Percentiles rank a stretch among this genome's conserved stretches.
Evolutionary conservation across 805 yeast genomes (phyloP).

Genomic region (Lachancea thermotolerans): DNA sequence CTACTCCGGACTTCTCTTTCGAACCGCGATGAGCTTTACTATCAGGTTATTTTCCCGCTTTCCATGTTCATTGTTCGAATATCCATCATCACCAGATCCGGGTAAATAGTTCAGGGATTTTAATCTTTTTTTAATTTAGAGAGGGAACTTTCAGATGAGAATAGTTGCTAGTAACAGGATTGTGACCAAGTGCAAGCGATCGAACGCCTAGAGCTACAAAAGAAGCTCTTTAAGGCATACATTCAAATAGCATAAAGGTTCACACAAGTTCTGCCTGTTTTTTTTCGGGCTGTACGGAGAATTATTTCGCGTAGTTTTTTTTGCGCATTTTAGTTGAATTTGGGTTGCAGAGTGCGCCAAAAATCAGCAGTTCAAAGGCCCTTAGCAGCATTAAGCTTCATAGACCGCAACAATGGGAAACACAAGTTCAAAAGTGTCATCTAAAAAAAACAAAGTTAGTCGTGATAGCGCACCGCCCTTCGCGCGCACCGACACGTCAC

Average conservation of each 20-base stretch:
- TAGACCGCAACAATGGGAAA: conserved; percentile 39
- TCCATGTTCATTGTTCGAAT: neutral
- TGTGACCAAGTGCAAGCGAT: no score
- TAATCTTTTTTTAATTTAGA: neutral
- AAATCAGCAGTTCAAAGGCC: no score
- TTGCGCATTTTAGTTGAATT: neutral
- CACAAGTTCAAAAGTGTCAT: conserved; percentile 38
- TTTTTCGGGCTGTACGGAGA: no score
- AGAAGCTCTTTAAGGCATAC: no score
- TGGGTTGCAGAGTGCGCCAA: no score
- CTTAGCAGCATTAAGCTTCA: no score
- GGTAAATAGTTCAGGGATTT: neutral
- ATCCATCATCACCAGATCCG: neutral
- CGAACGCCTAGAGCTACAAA: no score
- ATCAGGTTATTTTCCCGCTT: neutral
- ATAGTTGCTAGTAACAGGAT: neutral
- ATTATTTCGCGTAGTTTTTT: neutral
- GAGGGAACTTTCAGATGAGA: neutral
- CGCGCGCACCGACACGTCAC: conserved; percentile 48
- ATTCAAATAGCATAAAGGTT: no score
- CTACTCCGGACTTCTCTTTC: neutral
- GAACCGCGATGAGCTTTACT: neutral
- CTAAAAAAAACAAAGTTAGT: conserved; percentile 3
- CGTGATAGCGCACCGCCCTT: conserved; percentile 35
- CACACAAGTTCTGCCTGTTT: no score